Conservation (phyloP, 108 stramenopile genomes). For the Cylindrotheca fusiformis region DNA sequence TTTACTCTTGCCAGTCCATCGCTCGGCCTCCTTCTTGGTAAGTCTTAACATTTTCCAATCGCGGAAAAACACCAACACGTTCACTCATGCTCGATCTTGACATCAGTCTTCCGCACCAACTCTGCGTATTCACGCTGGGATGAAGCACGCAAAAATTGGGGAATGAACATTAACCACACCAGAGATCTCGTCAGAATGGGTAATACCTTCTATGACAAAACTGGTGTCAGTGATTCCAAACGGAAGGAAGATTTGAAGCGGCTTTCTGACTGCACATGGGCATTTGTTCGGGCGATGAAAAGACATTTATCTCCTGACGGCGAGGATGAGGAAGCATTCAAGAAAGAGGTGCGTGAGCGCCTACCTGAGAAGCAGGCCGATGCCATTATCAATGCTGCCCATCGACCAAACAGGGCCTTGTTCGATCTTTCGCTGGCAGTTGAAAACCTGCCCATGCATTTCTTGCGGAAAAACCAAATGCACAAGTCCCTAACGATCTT, state of each 20-base stretch:
- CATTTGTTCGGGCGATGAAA: constrained; percentile 66
- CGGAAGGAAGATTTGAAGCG: constrained; percentile 49
- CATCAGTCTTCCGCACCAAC: constrained; percentile 68
- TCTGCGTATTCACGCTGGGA: constrained; percentile 69
- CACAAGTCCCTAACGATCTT: constrained; percentile 67
- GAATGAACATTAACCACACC: constrained; percentile 81
- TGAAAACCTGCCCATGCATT: constrained; percentile 77
- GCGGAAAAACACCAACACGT: neutral
- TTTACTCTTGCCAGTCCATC: constrained; percentile 66
- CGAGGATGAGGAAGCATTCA: constrained; percentile 63
- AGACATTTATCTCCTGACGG: constrained; percentile 55
- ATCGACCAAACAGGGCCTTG: constrained; percentile 75
- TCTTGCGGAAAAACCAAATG: constrained; percentile 69
- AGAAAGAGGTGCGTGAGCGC: constrained; percentile 43
- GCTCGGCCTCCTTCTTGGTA: constrained; percentile 71
- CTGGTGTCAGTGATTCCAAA: constrained; percentile 31
- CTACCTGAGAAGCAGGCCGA: constrained; percentile 61
- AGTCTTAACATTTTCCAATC: constrained; percentile 9
- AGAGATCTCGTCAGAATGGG: constrained; percentile 66
- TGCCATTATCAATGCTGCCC: constrained; percentile 52
- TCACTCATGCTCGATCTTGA: neutral
- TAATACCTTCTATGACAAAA: constrained; percentile 60
- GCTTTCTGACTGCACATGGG: constrained; percentile 62
- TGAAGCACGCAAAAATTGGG: constrained; percentile 85
- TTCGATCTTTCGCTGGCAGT: constrained; percentile 68